Conservation (phyloP, 257 asterid genomes). For the Nicotiana knightiana region DNA sequence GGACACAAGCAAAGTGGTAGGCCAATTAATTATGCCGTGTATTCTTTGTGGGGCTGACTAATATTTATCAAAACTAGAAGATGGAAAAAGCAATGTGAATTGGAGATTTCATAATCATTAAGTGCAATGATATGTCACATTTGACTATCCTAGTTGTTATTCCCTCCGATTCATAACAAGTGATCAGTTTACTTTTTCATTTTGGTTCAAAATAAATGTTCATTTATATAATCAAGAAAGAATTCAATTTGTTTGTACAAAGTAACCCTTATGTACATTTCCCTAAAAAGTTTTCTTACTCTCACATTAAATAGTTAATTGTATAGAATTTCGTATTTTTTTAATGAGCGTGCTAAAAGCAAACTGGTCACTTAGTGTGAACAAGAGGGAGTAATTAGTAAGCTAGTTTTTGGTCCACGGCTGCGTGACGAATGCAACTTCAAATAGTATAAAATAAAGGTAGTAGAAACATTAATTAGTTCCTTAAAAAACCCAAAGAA, state of each 20-base stretch:
- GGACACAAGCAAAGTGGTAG: not conserved
- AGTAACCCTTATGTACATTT: no score
- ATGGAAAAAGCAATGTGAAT: not conserved
- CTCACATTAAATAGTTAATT: no score
- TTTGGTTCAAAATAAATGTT: no score
- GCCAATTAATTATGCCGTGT: conserved; percentile 3
- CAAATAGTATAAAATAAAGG: not conserved
- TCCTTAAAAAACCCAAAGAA: not conserved
- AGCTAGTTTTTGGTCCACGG: not conserved
- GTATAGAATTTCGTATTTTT: no score
- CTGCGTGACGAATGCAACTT: not conserved
- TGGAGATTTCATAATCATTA: not conserved
- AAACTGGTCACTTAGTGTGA: no score
- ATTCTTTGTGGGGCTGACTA: conserved; percentile 1
- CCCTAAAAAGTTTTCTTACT: no score
- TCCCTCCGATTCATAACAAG: no score
- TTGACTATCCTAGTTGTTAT: not conserved
- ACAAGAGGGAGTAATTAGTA: not conserved
- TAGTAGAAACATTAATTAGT: not conserved
- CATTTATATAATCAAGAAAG: no score
- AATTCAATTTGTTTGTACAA: no score
- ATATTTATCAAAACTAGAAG: not conserved
- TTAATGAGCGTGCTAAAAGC: no score
- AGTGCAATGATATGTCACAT: not conserved
- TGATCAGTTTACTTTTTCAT: no score